Percentiles rank a stretch among this genome's conserved stretches.
phyloP scores from a whole-genome alignment of 768 basidiomycete genomes.

The Aureoboletus auriporus region DNA sequence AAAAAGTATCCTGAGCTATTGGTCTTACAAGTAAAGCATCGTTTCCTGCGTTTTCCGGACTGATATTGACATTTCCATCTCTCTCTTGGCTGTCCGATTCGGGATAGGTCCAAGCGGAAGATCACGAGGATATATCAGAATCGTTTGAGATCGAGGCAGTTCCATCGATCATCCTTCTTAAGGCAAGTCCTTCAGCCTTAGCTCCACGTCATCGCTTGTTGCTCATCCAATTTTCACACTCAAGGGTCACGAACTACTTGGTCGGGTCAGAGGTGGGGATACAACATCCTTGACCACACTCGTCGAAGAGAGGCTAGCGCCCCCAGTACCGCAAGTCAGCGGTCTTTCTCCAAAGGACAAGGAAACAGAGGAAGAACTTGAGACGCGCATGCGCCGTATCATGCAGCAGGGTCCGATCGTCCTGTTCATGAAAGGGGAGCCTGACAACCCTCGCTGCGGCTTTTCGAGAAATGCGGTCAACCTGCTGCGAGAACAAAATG shows the following conservation, averaged over 20 bases:
- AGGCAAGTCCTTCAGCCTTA: slow-evolving; percentile 43
- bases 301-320: slow-evolving; percentile 44
- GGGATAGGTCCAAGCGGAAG: slow-evolving; percentile 76
- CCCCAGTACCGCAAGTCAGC: not conserved
- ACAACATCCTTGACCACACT: slow-evolving; percentile 57
- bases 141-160: slow-evolving; percentile 91
- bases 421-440: slow-evolving; percentile 89
- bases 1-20: slow-evolving; percentile 65
- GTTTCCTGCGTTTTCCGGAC: not conserved
- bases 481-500: slow-evolving; percentile 57
- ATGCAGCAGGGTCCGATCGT: slow-evolving; percentile 81
- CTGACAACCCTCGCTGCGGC: slow-evolving; percentile 75
- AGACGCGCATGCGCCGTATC: slow-evolving; percentile 55
- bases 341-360: slow-evolving; percentile 27
- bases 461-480: slow-evolving; percentile 76
- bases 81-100: not conserved
- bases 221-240: not conserved
- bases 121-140: slow-evolving; percentile 78
- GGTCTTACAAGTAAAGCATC: slow-evolving; percentile 63
- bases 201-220: not conserved
- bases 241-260: slow-evolving; percentile 87
- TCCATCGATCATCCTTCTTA: slow-evolving; percentile 77
- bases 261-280: slow-evolving; percentile 77
- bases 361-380: slow-evolving; percentile 67
- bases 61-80: not conserved